Base-by-base conservation (phyloP, 2,329 filamentous ascomycete genomes). In the Sclerotiophoma versabilis region DNA sequence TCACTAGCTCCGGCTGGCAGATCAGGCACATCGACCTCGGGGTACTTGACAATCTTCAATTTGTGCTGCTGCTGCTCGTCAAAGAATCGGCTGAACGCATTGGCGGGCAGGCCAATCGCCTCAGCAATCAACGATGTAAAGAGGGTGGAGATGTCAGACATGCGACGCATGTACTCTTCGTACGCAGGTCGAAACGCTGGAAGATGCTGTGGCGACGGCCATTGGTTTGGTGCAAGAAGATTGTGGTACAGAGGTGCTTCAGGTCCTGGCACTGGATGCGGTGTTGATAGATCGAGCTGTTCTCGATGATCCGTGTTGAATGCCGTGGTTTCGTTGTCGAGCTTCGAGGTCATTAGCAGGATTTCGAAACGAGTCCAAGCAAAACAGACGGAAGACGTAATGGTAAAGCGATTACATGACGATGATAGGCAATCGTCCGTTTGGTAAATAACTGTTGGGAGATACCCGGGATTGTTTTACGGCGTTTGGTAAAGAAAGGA, bases 41-140 rank as follows among this genome's bases (percentile, higher is more conserved):
- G 92, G 70, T 95, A 96, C 77, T 90, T 91, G 56, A 96, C 88
- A 55, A 96, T 88, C 79, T 96, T 96, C 66, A 96, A 82, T 79
- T 96, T 96, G 79, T 96, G 91, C 77, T 95, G 91, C 78, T 79
- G 81, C 34, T 82, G 75, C 1, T 65, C 64, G 71, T 93, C 90
- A 75, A 93, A 93, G 80, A 93, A 96, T 65, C 84, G 86, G 69
- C 85, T 79, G 74, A 96, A 96, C 0, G 92, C 90, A 44, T 82
- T 76, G 0, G 81, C 58, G 0, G 88, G 85, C 5, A 96, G 80
- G 9, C 84, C 84, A 58, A 96, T 88, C n/a, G 90, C 89, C 77
- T 96, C 91, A 58, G 92, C 91, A 63, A 96, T 90, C 25, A 96
- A 83, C 10, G 84, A 85, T 1, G 90, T 93, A 77, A 96, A 96